Evolutionary conservation across 305 asterid species (phyloP), one percentile per base, ranked within the genome.

Genomic region (Caryopteris hybrid): DNA sequence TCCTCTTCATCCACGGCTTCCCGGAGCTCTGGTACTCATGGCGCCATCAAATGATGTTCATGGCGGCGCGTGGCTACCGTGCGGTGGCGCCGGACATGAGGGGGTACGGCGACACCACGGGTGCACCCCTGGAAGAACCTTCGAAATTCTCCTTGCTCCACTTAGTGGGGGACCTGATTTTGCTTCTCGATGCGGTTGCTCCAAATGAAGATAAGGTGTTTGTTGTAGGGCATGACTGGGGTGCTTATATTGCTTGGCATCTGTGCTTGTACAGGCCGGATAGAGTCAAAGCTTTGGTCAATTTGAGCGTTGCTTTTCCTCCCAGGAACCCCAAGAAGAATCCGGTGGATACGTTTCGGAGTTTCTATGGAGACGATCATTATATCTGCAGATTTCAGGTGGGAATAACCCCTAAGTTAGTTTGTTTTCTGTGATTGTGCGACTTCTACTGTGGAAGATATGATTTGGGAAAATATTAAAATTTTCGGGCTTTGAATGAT

Each of bases 181-280:
- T 39, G 22, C 86, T 82, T 9, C 77, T 82, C 1, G 83, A 76
- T 41, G 75, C 81, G 3, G n/a, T 82, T 2, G 81, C 78, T 4
- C 43, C 53, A 1, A 2, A 61, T 27, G 80, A 50, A 52, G 79
- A 59, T 3, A 76, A 78, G 77, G 91, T 82, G 65, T 85, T 80
- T 76, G 82, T 85, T 59, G 86, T 85, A 31, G 90, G 85, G 43
- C 85, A 85, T 74, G 90, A 85, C 76, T 85, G 87, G 90, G 90
- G 90, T 6, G 90, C 86, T n/a, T 0, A 6, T 0, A 25, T 82
- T 6, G 88, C 86, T 16, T 85, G 91, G 91, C 75, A 73, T 20
- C 59, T 85, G 53, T 72, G 82, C 64, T 38, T 82, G 73, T 85
- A 72, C 42, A 75, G 85, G 66, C 86, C 90, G 11, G 90, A 85